A percentile compares a stretch with the other conserved stretches of the same genome.
These are phyloP conservation scores for Pelargonium citronellum DNA, from an alignment of 441 rosid species.

Conservation along the genomic window DNA sequence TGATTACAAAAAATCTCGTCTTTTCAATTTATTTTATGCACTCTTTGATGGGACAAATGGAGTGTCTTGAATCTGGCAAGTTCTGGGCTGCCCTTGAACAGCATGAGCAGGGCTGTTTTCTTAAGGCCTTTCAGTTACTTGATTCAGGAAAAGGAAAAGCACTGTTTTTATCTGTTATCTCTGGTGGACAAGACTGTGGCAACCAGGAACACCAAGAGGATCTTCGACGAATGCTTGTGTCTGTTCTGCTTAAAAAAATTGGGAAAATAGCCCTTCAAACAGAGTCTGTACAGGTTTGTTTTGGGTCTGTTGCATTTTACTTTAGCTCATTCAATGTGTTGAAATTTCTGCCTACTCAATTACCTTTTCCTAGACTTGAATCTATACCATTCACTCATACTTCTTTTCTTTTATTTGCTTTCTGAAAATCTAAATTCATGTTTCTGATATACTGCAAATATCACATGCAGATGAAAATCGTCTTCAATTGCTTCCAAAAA, in stretches of 20 bases:
- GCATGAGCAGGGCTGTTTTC: constrained; percentile 52
- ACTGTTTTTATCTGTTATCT: constrained; percentile 44
- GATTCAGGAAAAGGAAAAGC: constrained; percentile 55
- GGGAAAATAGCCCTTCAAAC: constrained; percentile 74
- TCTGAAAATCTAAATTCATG: constrained; percentile 7
- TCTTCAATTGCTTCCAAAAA: constrained; percentile 49
- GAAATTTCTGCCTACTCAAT: constrained; percentile 5
- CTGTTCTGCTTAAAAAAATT: constrained; percentile 58
- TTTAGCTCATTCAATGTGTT: not conserved
- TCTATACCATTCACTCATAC: no score
- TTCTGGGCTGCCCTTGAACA: constrained; percentile 58
- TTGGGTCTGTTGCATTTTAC: constrained; percentile 7
- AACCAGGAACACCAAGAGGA: constrained; percentile 32
- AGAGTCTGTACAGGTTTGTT: constrained; percentile 67
- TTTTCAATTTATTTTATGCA: constrained; percentile 50
- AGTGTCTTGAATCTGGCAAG: constrained; percentile 25
- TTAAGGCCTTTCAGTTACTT: constrained; percentile 69
- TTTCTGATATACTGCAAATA: constrained; percentile 12
- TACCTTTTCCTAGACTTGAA: not conserved
- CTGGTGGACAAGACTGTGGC: constrained; percentile 35
- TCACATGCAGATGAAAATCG: constrained; percentile 58
- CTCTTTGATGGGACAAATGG: constrained; percentile 46
- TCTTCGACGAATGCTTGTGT: constrained; percentile 38
- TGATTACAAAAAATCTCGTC: constrained; percentile 53
- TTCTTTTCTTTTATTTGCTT: not conserved